A percentile compares a stretch with the other conserved stretches of the same genome.
Evolutionary conservation across 2,329 filamentous ascomycete species (phyloP).

Genomic region (Gnomoniopsis sp.): DNA sequence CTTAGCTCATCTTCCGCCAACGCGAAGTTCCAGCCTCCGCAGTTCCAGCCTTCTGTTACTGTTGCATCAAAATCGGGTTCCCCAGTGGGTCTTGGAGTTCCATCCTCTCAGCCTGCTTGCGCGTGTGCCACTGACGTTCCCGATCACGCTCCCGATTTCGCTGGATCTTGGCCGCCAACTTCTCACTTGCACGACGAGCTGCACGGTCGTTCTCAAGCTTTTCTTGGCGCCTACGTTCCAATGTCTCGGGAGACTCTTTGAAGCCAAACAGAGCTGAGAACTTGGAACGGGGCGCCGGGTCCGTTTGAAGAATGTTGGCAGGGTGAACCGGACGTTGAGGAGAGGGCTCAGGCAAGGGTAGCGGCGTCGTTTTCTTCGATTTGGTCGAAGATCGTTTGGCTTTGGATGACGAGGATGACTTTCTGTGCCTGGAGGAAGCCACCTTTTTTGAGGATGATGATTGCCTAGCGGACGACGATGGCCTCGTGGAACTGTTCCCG

Average conservation of each 20-base stretch:
- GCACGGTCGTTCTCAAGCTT: not conserved
- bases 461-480: not conserved
- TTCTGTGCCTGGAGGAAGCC: not conserved
- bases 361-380: not conserved
- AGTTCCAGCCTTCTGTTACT: too few species aligned
- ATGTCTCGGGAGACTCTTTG: not conserved
- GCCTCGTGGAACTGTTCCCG: not conserved
- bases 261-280: not conserved
- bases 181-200: not conserved
- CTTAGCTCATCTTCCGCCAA: too few species aligned
- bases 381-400: not conserved
- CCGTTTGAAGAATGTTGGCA: not conserved
- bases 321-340: not conserved
- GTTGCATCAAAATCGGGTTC: too few species aligned
- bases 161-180: not conserved
- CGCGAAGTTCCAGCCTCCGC: too few species aligned
- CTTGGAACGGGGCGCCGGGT: not conserved
- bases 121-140: slow-evolving; percentile 1
- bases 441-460: not conserved
- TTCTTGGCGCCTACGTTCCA: not conserved
- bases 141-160: slow-evolving; percentile 3
- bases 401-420: not conserved
- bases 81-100: too few species aligned
- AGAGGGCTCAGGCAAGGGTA: not conserved
- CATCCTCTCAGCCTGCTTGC: not conserved